Conservation (phyloP, 2,329 filamentous ascomycete genomes). For the Orbilia oligospora region DNA sequence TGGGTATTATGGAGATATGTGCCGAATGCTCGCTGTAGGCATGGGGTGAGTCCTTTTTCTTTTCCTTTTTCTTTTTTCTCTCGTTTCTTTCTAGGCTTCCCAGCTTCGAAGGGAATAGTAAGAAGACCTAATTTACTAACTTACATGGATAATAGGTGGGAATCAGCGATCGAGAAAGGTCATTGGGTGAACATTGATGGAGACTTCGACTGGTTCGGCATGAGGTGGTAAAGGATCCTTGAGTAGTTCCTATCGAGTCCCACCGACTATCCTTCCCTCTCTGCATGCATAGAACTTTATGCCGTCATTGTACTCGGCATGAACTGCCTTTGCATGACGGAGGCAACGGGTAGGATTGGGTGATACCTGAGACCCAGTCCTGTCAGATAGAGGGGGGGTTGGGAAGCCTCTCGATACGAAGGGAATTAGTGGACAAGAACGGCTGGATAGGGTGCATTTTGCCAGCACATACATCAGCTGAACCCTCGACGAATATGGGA, state of each 20-base stretch:
- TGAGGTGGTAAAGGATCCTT: conserved; percentile 48
- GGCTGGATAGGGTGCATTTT: conserved; percentile 17
- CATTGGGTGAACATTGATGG: conserved; percentile 61
- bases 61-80: background rate
- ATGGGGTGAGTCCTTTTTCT: conserved; percentile 54
- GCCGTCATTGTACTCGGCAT: conserved; percentile 47
- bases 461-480: conserved; percentile 56
- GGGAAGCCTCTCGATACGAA: conserved; percentile 20
- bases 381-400: too few relatives aligned
- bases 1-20: conserved; percentile 55
- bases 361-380: background rate
- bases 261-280: background rate
- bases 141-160: conserved; percentile 41
- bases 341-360: conserved; percentile 20
- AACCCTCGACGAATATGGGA: conserved; percentile 32
- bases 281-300: background rate
- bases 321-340: conserved; percentile 22
- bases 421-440: conserved; percentile 6
- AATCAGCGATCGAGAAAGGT: conserved; percentile 55
- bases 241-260: background rate
- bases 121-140: conserved; percentile 38
- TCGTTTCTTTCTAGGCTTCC: background rate
- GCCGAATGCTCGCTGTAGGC: conserved; percentile 55
- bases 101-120: conserved; percentile 5
- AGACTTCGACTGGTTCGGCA: conserved; percentile 61